Base-by-base conservation (phyloP, 2,329 filamentous ascomycete species). In the Aspergillus ibericus region DNA sequence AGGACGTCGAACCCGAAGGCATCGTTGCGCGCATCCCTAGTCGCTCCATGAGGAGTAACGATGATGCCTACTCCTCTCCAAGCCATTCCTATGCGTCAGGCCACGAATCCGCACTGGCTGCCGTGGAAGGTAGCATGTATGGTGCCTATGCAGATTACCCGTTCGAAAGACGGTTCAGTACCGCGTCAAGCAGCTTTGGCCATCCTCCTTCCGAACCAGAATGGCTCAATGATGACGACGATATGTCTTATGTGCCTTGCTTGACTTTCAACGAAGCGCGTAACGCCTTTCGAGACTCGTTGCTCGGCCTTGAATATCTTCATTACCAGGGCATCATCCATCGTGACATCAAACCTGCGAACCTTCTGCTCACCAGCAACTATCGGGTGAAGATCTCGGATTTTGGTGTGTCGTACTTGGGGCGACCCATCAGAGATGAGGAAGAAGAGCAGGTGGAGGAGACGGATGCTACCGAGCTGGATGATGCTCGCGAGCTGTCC, bases 381-480 rank as follows among this genome's bases (percentile, higher is more conserved):
- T 88, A 93, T 66, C 87, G 89, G 13, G 91, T 97, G 70, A 99
- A 99, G 81, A 99, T 99, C 60, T 98, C 95, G 5, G 95, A 99
- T 71, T 99, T 99, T 78, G 95, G 95, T 32, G 95, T 99, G 1
- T 99, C 95, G 1, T 99, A 98, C 75, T 91, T 99, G 62, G 95
- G 95, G 27, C 87, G 92, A 52, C 92, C 92, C 1, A 90, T 93
- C 58, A 85, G 91, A 38, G 91, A 96, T 48, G 90, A 90, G 54
- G 91, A 96, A 67, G 84, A 87, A 36, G 88, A 91, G 59, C 89
- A 92, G 58, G 76, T 87, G 80, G 89, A 89, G 4, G 91, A 96
- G 71, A 91, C 88, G 0, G 93, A 97, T 73, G 90, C 91, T 10
- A 87, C 86, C 40, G 91, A 96, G 69, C 87, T 96, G 59, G 93